These are phyloP conservation scores for Hygrocybe coccinea DNA, from an alignment of 768 basidiomycete species.

Conservation along the genomic window DNA sequence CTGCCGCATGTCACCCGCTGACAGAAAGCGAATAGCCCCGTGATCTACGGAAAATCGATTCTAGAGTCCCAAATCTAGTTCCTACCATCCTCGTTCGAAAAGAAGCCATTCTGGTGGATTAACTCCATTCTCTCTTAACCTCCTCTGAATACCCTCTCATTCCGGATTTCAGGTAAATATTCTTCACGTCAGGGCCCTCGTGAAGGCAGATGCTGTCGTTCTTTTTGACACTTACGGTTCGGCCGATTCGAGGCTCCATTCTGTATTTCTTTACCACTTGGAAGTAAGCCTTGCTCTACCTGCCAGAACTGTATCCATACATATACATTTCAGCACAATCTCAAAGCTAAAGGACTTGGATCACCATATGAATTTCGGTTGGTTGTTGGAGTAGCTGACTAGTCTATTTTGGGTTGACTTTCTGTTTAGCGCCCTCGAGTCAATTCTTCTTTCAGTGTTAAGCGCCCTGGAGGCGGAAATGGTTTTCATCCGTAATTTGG, in stretches of 20 bases:
- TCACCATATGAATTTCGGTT: constrained; percentile 88
- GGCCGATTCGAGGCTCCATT: constrained; percentile 78
- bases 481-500: constrained; percentile 87
- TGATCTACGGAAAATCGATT: constrained; percentile 96
- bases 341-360: constrained; percentile 63
- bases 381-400: constrained; percentile 8
- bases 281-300: constrained; percentile 47
- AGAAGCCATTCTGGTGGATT: constrained; percentile 77
- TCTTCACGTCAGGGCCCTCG: constrained; percentile 88
- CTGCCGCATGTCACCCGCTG: not conserved
- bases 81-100: constrained; percentile 89
- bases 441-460: constrained; percentile 84
- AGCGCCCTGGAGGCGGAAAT: constrained; percentile 95
- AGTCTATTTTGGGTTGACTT: constrained; percentile 16
- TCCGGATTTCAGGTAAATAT: constrained; percentile 67
- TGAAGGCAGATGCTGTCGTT: constrained; percentile 88
- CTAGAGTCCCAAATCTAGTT: constrained; percentile 87
- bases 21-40: constrained; percentile 57
- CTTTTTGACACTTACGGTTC: constrained; percentile 92
- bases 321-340: constrained; percentile 58
- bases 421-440: constrained; percentile 75
- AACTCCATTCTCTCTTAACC: constrained; percentile 1
- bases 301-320: not conserved
- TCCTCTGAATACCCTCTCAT: not conserved
- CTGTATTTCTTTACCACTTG: constrained; percentile 81